These are phyloP conservation scores for Trichoderma orchidacearum DNA, from an alignment of 495 filamentous ascomycete genomes.

Conservation along the genomic window DNA sequence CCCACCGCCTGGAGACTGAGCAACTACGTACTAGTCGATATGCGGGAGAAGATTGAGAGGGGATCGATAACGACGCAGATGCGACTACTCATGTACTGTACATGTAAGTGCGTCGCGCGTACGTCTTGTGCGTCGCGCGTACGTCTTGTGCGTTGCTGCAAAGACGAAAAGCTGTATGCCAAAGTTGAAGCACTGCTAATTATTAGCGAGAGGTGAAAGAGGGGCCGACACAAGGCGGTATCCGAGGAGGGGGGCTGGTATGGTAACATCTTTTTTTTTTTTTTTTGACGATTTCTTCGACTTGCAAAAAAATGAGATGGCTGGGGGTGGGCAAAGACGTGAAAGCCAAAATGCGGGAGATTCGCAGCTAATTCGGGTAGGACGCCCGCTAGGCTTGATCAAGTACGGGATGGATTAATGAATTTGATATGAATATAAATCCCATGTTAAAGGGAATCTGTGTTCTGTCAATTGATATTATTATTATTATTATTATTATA, in stretches of 20 bases:
- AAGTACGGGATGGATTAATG: too few species aligned
- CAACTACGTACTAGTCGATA: not conserved
- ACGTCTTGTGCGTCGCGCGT: not conserved
- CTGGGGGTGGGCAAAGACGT: not conserved
- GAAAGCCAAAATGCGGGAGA: too few species aligned
- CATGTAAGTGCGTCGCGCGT: not conserved
- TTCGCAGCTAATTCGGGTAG: not conserved
- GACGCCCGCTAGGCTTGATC: too few species aligned
- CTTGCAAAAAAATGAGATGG: slow-evolving; percentile 1
- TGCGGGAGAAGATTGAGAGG: not conserved
- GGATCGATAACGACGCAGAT: not conserved
- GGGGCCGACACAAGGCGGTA: too few species aligned
- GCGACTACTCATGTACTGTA: not conserved
- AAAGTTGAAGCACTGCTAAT: too few species aligned
- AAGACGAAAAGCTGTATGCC: too few species aligned
- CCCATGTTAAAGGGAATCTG: too few species aligned
- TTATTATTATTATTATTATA: too few species aligned
- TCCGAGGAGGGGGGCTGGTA: not conserved
- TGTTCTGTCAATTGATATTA: too few species aligned
- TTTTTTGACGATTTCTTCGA: not conserved
- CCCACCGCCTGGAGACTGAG: not conserved
- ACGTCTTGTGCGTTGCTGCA: too few species aligned
- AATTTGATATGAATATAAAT: too few species aligned
- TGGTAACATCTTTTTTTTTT: not conserved
- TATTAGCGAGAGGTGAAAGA: too few species aligned